These are phyloP conservation scores for Cladosporium sp. DNA, from an alignment of 2,329 filamentous ascomycete species.

Conservation along the genomic window DNA sequence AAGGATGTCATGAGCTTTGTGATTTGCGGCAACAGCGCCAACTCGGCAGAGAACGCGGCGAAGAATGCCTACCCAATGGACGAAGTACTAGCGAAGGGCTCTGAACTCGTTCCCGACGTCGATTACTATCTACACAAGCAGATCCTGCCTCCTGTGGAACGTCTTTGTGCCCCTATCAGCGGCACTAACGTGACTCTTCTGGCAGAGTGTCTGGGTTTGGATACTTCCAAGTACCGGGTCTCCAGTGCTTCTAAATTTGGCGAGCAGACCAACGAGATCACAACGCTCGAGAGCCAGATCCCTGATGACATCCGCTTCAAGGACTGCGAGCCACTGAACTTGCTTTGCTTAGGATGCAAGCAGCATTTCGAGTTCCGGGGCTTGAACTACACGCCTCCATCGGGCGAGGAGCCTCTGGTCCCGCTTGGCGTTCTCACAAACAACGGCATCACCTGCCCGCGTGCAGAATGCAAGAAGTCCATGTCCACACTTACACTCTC, in stretches of 20 bases:
- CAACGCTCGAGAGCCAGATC: conserved; percentile 89
- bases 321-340: conserved; percentile 68
- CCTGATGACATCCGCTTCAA: conserved; percentile 87
- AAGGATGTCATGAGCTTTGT: conserved; percentile 97
- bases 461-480: conserved; percentile 56
- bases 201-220: conserved; percentile 89
- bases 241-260: conserved; percentile 51
- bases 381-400: conserved; percentile 45
- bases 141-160: conserved; percentile 95
- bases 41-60: conserved; percentile 64
- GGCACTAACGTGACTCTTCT: conserved; percentile 87
- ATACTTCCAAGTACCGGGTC: conserved; percentile 80
- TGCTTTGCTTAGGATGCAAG: conserved; percentile 81
- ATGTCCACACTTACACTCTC: conserved; percentile 71
- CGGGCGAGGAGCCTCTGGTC: conserved; percentile 22
- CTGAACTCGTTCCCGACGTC: conserved; percentile 77
- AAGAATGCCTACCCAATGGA: conserved; percentile 86
- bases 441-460: conserved; percentile 69
- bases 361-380: conserved; percentile 71
- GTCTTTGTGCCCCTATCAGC: conserved; percentile 90
- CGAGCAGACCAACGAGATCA: conserved; percentile 65
- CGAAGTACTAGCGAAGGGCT: conserved; percentile 75
- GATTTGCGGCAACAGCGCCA: conserved; percentile 67
- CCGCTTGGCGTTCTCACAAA: conserved; percentile 62
- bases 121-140: conserved; percentile 99